Base-by-base conservation (phyloP, 2,329 filamentous ascomycete genomes). In the Mollisia scopiformis region DNA sequence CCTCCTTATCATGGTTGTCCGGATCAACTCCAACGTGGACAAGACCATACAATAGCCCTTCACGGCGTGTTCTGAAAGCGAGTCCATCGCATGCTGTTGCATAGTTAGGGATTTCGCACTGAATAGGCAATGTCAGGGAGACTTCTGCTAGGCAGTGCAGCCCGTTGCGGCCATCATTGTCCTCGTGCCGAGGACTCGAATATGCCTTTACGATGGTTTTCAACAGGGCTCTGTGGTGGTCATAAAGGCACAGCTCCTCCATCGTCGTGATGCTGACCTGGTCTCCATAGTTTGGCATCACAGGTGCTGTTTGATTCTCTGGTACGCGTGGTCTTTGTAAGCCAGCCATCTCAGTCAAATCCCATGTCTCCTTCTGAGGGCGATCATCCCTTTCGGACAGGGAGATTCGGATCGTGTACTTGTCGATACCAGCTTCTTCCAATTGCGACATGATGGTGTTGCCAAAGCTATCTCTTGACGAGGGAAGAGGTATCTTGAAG, bases 1-100 rank as follows among this genome's bases (percentile, higher is more conserved):
- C 61, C 14, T 61, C 11, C 8, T 55, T 47, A 35, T 66, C 62
- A 53, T 61, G 55, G 46, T 53, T 62, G 21, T 66, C 58, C 1
- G 57, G 41, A 27, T 64, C 50, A 2, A 62, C 62, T 10, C 62
- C 57, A 23, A 30, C 52, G 21, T 37, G 10, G 21, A 63, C 19
- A 19, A 59, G 31, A n/a, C 37, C 47, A 13, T 55, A 19, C 37
- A 59, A 16, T 28, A 55, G 46, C 30, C 30, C 23, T 25, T 59
- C 35, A 10, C 57, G 50, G 6, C 39, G 21, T n/a, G n/a, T n/a
- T n/a, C n/a, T n/a, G n/a, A n/a, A n/a, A n/a, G n/a, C n/a, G n/a
- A n/a, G n/a, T n/a, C n/a, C n/a, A n/a, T n/a, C n/a, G n/a, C n/a
- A n/a, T n/a, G n/a, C n/a, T n/a, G n/a, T n/a, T n/a, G n/a, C n/a